Percentiles rank a stretch among this genome's conserved stretches.
phyloP scores from a whole-genome alignment of 352 stramenopile genomes.

The Phytopythium aichiense region DNA sequence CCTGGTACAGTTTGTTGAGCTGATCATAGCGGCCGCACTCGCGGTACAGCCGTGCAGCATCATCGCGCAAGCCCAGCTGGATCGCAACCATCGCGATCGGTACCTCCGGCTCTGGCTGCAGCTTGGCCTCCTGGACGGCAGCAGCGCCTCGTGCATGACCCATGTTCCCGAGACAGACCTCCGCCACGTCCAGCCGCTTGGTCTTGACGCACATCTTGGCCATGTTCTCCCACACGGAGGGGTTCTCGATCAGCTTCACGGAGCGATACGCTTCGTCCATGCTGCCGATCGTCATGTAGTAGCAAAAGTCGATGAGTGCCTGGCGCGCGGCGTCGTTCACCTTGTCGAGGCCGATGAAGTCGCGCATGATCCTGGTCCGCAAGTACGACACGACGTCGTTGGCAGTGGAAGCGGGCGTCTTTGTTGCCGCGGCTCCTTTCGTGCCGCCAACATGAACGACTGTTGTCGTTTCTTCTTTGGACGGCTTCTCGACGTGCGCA shows the following conservation, averaged over 20 bases:
- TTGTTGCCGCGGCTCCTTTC: constrained; percentile 22
- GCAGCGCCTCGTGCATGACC: constrained; percentile 86
- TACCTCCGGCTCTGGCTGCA: constrained; percentile 71
- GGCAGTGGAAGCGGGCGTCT: constrained; percentile 4
- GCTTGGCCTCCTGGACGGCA: constrained; percentile 78
- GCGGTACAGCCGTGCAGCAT: constrained; percentile 88
- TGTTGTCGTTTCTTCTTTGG: constrained; percentile 30
- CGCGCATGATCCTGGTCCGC: constrained; percentile 86
- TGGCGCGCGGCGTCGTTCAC: constrained; percentile 80
- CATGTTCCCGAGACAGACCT: constrained; percentile 95
- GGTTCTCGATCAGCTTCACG: constrained; percentile 91
- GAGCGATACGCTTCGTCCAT: constrained; percentile 95
- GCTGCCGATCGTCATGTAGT: constrained; percentile 93
- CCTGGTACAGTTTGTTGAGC: constrained; percentile 91
- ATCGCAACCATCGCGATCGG: constrained; percentile 91
- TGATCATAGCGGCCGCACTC: constrained; percentile 91
- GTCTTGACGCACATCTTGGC: constrained; percentile 96
- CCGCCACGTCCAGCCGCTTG: constrained; percentile 91
- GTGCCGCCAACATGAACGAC: constrained; percentile 30
- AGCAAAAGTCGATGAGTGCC: constrained; percentile 94
- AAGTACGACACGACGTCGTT: constrained; percentile 52
- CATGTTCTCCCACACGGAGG: constrained; percentile 95
- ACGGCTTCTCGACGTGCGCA: constrained; percentile 39
- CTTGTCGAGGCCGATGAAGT: constrained; percentile 91
- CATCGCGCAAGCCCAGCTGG: constrained; percentile 89